These are phyloP conservation scores for Yamadazyma insecticola DNA, from an alignment of 805 yeast genomes.

Conservation along the genomic window DNA sequence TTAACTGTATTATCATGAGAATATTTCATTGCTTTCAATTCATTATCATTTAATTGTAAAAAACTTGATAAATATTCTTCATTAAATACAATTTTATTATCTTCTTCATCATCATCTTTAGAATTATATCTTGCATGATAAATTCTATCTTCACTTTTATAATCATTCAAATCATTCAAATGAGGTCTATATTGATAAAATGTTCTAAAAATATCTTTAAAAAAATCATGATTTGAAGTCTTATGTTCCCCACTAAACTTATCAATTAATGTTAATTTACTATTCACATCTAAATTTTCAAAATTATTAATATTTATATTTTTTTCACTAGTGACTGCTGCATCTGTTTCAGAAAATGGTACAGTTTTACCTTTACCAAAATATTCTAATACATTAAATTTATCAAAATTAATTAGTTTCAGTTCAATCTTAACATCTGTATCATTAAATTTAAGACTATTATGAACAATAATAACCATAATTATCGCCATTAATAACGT, in stretches of 20 bases:
- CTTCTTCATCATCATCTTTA: slow-evolving; percentile 22
- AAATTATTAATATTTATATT: slow-evolving; percentile 9
- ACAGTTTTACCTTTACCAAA: slow-evolving; percentile 5
- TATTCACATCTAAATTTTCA: slow-evolving; percentile 3
- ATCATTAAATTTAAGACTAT: slow-evolving; percentile 7
- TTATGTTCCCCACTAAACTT: slow-evolving; percentile 5
- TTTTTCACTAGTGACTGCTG: slow-evolving; percentile 8
- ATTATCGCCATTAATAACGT: no score
- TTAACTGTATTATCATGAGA: slow-evolving; percentile 46
- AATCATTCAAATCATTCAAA: slow-evolving; percentile 37
- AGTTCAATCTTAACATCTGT: slow-evolving; percentile 9
- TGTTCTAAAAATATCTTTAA: slow-evolving; percentile 37
- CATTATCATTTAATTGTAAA: slow-evolving; percentile 40
- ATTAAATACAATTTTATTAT: slow-evolving; percentile 35
- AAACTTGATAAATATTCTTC: slow-evolving; percentile 50
- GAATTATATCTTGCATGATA: slow-evolving; percentile 50
- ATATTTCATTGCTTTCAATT: slow-evolving; percentile 38
- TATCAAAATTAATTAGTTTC: slow-evolving; percentile 6
- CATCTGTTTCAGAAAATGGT: slow-evolving; percentile 12
- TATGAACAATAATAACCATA: no score
- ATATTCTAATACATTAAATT: slow-evolving; percentile 1
- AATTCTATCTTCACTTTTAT: slow-evolving; percentile 43
- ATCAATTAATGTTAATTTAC: slow-evolving; percentile 6
- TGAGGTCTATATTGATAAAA: slow-evolving; percentile 43
- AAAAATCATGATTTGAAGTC: slow-evolving; percentile 24